Conservation (phyloP, 352 stramenopile genomes). For the Pythium scleroteichum region DNA sequence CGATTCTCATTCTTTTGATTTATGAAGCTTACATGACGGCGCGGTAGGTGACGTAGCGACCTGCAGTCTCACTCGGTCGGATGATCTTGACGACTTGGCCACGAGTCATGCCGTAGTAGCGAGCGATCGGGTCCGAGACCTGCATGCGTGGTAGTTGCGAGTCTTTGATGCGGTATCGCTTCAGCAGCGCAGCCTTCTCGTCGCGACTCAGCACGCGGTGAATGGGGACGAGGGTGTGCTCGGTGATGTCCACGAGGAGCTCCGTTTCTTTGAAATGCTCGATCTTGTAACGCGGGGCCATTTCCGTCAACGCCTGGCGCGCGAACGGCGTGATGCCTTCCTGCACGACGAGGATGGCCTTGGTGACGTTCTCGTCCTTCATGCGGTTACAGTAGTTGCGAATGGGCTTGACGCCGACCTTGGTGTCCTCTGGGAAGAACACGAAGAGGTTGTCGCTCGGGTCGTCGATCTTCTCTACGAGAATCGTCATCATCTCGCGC, state of each 20-base stretch:
- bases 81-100: slow-evolving; percentile 99
- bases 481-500: slow-evolving; percentile 96
- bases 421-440: slow-evolving; percentile 99
- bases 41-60: slow-evolving; percentile 99
- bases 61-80: slow-evolving; percentile 98
- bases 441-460: slow-evolving; percentile 97
- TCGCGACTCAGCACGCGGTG: slow-evolving; percentile 97
- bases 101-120: slow-evolving; percentile 96
- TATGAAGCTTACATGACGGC: slow-evolving; percentile 93
- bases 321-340: slow-evolving; percentile 97
- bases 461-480: slow-evolving; percentile 93
- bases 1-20: slow-evolving; percentile 9
- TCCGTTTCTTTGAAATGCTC: slow-evolving; percentile 99
- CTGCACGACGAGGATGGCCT: slow-evolving; percentile 98
- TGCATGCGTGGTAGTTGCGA: slow-evolving; percentile 99
- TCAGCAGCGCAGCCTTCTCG: slow-evolving; percentile 98
- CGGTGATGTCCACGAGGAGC: slow-evolving; percentile 99
- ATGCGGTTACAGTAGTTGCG: slow-evolving; percentile 96
- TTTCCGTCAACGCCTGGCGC: slow-evolving; percentile 96
- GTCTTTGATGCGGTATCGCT: slow-evolving; percentile 99
- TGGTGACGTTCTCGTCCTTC: slow-evolving; percentile 96
- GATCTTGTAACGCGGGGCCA: slow-evolving; percentile 90
- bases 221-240: slow-evolving; percentile 99
- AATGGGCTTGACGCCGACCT: slow-evolving; percentile 98
- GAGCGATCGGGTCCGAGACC: slow-evolving; percentile 97